Percentiles rank a stretch among this genome's conserved stretches.
These are phyloP conservation scores for Myochromella boudieri DNA, from an alignment of 768 basidiomycete species.

Conservation along the genomic window DNA sequence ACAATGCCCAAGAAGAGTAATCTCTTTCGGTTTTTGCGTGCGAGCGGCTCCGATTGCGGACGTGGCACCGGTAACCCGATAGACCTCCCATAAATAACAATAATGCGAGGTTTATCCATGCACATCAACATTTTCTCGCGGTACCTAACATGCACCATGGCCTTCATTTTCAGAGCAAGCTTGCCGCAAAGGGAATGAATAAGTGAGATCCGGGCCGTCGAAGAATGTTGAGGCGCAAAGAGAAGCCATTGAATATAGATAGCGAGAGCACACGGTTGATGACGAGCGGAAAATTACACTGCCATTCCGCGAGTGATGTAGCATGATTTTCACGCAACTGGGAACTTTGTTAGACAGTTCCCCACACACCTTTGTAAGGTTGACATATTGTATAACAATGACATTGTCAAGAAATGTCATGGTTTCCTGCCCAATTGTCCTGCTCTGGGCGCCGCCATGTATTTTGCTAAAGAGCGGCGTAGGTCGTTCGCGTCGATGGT, in stretches of 20 bases:
- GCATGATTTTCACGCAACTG: slow-evolving; percentile 1
- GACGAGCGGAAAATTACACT: not conserved
- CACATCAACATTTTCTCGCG: not conserved
- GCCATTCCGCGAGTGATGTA: not conserved
- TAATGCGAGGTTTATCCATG: slow-evolving; percentile 9
- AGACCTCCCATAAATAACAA: too few relatives aligned
- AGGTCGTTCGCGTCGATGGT: too few relatives aligned
- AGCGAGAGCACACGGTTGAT: slow-evolving; percentile 7
- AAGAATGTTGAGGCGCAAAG: not conserved
- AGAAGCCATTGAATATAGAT: not conserved
- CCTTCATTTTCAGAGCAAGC: not conserved
- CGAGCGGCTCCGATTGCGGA: slow-evolving; percentile 3
- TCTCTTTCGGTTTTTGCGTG: not conserved
- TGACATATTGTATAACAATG: too few relatives aligned
- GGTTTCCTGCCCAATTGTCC: too few relatives aligned
- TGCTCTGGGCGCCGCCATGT: too few relatives aligned
- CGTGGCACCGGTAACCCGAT: slow-evolving; percentile 8
- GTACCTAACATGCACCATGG: not conserved
- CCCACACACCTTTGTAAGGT: too few relatives aligned
- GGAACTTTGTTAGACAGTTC: too few relatives aligned
- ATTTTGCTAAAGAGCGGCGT: too few relatives aligned
- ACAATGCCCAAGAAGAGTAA: not conserved
- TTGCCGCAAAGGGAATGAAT: slow-evolving; percentile 3
- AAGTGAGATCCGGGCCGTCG: slow-evolving; percentile 4
- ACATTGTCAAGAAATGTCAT: too few relatives aligned